A percentile compares a stretch with the other conserved stretches of the same genome.
Evolutionary conservation across 768 basidiomycete genomes (phyloP).

Genomic region (Boletus sp.): DNA sequence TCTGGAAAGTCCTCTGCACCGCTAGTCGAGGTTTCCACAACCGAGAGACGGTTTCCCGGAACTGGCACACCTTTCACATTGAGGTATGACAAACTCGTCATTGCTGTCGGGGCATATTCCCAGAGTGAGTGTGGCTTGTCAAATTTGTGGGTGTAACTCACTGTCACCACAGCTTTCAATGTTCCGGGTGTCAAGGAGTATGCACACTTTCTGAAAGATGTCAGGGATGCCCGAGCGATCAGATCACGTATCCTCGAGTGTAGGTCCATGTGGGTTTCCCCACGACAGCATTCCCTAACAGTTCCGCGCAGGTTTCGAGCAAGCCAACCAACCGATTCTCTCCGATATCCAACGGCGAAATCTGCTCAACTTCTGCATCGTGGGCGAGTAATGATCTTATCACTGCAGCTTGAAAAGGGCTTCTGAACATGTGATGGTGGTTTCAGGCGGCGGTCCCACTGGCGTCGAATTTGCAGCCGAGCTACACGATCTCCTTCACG

Average conservation of each 20-base stretch:
- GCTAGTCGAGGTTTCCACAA: conserved; percentile 13
- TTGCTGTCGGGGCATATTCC: conserved; percentile 82
- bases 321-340: conserved; percentile 76
- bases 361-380: conserved; percentile 82
- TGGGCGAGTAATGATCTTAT: conserved; percentile 49
- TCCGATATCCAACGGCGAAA: conserved; percentile 71
- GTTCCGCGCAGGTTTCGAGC: conserved; percentile 61
- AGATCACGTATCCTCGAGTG: conserved; percentile 73
- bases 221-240: conserved; percentile 70
- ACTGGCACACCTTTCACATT: conserved; percentile 49
- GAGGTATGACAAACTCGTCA: conserved; percentile 75
- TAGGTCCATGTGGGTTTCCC: conserved; percentile 22
- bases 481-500: conserved; percentile 69
- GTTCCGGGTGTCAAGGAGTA: conserved; percentile 78
- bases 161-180: conserved; percentile 50
- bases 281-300: conserved; percentile 1
- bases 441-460: conserved; percentile 67
- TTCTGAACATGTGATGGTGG: conserved; percentile 5
- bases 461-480: conserved; percentile 86
- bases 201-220: conserved; percentile 79
- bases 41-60: conserved; percentile 17
- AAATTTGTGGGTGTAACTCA: conserved; percentile 2
- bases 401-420: background rate
- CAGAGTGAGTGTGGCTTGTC: conserved; percentile 53
- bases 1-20: conserved; percentile 24